Conservation (phyloP, 208 protist species). For the Dictyostelium gargantuum region DNA sequence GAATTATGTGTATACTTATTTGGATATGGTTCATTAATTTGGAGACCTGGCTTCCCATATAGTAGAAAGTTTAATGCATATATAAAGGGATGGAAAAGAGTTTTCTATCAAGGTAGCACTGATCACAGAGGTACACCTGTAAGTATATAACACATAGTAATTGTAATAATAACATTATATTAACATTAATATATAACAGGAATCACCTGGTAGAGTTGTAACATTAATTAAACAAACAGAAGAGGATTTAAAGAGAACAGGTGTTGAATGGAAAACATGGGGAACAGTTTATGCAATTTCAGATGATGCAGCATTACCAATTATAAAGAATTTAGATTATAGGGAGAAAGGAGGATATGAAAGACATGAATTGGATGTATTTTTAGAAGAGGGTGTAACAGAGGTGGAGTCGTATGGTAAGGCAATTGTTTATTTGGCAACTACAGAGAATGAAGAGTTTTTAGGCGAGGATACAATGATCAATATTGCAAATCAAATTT, state of each 20-base stretch:
- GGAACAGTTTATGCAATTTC: constrained; percentile 42
- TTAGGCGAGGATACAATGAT: neutral
- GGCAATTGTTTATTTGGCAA: constrained; percentile 44
- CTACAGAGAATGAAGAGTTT: neutral
- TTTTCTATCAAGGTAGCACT: constrained; percentile 60
- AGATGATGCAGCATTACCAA: constrained; percentile 11
- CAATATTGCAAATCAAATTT: constrained; percentile 20
- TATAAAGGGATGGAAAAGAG: constrained; percentile 60
- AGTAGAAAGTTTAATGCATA: constrained; percentile 50
- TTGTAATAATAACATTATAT: neutral
- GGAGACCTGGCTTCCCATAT: constrained; percentile 23
- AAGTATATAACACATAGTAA: neutral
- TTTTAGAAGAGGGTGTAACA: neutral
- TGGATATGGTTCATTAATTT: constrained; percentile 36
- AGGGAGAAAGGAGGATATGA: constrained; percentile 55
- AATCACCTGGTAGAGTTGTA: constrained; percentile 59
- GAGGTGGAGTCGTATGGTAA: neutral
- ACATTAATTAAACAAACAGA: constrained; percentile 60
- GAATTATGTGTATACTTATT: constrained; percentile 56
- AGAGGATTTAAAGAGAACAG: neutral
- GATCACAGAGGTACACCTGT: constrained; percentile 37
- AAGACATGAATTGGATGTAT: constrained; percentile 32
- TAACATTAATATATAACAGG: neutral
- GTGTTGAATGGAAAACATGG: constrained; percentile 39
- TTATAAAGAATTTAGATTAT: constrained; percentile 63